Evolutionary conservation across 2,329 filamentous ascomycete species (phyloP).

Genomic region (Colletotrichum paranaense): DNA sequence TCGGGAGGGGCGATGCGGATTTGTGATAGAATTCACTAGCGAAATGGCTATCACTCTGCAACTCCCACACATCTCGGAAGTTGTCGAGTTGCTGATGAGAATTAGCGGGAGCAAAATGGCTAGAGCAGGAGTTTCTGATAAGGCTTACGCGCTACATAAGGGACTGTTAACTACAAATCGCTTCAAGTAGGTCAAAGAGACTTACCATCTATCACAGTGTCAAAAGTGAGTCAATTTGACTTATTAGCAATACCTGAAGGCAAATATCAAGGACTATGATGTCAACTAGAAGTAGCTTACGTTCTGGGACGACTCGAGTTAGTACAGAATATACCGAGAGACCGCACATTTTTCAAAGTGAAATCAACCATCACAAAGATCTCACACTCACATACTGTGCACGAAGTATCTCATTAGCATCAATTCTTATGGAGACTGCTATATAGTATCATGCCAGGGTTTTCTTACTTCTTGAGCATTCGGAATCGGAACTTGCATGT

Average conservation of each 20-base stretch:
- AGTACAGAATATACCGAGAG: background rate
- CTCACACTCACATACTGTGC: background rate
- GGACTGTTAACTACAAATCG: background rate
- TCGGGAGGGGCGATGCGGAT: background rate
- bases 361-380: background rate
- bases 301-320: background rate
- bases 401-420: background rate
- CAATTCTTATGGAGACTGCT: background rate
- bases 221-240: background rate
- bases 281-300: background rate
- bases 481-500: background rate
- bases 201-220: background rate
- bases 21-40: background rate
- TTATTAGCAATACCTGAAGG: background rate
- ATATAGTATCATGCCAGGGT: background rate
- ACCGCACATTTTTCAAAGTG: no score
- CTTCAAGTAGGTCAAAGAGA: background rate
- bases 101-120: background rate
- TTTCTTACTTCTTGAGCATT: background rate
- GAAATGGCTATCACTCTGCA: background rate
- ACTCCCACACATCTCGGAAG: background rate
- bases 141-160: background rate
- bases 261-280: background rate
- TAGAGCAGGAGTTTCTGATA: background rate
- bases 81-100: background rate